Base-by-base conservation (phyloP, 352 stramenopile species). In the Lagenidium giganteum region DNA sequence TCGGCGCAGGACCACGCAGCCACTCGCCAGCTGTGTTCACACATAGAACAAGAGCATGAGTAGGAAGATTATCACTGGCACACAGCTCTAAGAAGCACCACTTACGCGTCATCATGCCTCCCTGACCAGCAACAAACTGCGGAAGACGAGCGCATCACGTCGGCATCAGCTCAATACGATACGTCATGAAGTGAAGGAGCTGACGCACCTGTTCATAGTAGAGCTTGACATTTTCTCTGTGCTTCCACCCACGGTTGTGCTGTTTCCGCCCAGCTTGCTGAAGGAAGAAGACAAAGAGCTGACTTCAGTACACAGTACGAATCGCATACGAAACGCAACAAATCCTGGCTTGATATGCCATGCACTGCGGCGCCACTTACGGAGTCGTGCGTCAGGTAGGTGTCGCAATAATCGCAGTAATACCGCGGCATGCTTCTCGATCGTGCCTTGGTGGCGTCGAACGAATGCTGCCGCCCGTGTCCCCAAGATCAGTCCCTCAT, bases 381-480 rank as follows among this genome's bases (percentile, higher is more conserved):
- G 57, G 88, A 97, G 67, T 97, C 88, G 59, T 97, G 90, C 52
- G 90, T 96, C 47, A 97, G 78, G 61, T 97, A 97, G 40, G 88
- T 96, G 57, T 96, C 87, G 62, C 90, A 96, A 65, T 96, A 97
- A 65, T 97, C 88, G 66, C 88, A 97, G 67, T 96, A 97, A 69
- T 96, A 97, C 52, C 88, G 83, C 58, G 86, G 87, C 86, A 97
- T 96, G 14, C 40, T 61, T 28, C 11, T n/a, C n/a, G 6, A 8
- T 27, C 25, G 14, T 28, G 40, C 25, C 14, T 32, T 33, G 7
- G 9, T 18, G 38, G 38, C 24, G 38, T 45, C 38, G 17, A 18
- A 18, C 2, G 5, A 13, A 17, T 9, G 30, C 18, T 16, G 33
- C n/a, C 30, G 24, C 4, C 32, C 9, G 29, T n/a, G n/a, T n/a